phyloP scores from a whole-genome alignment of 2,329 filamentous ascomycete genomes.

The Dryadomyces sulphureus region DNA sequence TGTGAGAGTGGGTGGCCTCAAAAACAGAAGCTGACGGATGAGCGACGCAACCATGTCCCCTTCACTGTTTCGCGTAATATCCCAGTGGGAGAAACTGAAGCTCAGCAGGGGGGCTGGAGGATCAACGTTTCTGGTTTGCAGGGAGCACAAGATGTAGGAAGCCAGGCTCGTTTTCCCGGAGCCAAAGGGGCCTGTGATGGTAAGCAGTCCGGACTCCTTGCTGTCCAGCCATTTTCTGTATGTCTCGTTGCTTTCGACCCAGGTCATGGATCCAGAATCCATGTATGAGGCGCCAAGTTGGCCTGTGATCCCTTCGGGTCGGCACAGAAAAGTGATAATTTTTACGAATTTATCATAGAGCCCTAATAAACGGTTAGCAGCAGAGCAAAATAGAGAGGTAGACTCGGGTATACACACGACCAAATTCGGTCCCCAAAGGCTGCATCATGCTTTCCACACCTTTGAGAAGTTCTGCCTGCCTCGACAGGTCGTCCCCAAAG shows the following conservation, averaged over 20 bases:
- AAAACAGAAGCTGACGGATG: conserved; percentile 2
- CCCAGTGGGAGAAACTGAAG: conserved; percentile 3
- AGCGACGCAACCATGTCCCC: conserved; percentile 1
- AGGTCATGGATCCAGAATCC: not conserved
- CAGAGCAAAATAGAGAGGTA: not conserved
- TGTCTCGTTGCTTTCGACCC: not conserved
- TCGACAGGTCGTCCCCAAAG: not conserved
- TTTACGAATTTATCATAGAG: not conserved
- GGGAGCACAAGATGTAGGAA: not conserved
- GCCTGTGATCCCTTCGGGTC: not conserved
- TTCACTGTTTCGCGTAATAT: conserved; percentile 1
- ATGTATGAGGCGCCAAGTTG: not conserved
- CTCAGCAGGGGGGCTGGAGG: not conserved
- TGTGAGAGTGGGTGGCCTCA: not conserved
- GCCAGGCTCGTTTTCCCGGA: conserved; percentile 1
- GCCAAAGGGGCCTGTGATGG: not conserved
- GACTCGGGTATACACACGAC: not conserved
- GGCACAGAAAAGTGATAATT: not conserved
- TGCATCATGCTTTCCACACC: not conserved
- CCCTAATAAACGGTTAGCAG: not conserved
- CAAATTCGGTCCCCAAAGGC: not conserved
- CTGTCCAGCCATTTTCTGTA: conserved; percentile 1
- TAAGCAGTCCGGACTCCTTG: not conserved
- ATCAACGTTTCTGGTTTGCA: not conserved
- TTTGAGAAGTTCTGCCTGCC: not conserved